Evolutionary conservation across 306 rosid species (phyloP).

Genomic region (Quercus robur): DNA sequence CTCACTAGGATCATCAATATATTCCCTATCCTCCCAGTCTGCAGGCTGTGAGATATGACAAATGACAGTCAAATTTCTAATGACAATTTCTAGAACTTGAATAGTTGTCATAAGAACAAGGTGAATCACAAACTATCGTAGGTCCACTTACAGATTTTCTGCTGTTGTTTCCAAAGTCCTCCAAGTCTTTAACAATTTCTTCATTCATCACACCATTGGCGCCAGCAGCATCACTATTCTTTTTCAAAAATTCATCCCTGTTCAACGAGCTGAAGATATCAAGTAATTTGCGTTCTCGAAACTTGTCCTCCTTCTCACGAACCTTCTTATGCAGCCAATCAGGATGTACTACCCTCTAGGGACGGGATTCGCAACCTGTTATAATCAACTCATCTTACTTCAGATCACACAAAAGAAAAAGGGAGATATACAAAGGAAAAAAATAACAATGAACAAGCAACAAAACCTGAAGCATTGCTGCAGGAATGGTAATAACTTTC

Average conservation of each 20-base stretch:
- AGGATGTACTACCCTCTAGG: slow-evolving; percentile 95
- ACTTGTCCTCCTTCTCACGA: slow-evolving; percentile 96
- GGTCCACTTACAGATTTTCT: slow-evolving; percentile 48
- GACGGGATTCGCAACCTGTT: slow-evolving; percentile 93
- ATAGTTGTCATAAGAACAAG: neutral
- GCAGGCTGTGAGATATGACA: slow-evolving; percentile 38
- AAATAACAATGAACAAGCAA: slow-evolving; percentile 18
- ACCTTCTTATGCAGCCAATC: slow-evolving; percentile 98
- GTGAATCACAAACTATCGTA: slow-evolving; percentile 2
- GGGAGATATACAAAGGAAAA: slow-evolving; percentile 12
- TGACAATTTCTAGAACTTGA: neutral
- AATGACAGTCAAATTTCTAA: slow-evolving; percentile 6
- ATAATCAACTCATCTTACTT: slow-evolving; percentile 18
- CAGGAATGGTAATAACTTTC: slow-evolving; percentile 93
- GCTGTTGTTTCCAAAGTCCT: slow-evolving; percentile 68
- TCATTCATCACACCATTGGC: slow-evolving; percentile 25
- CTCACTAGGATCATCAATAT: too few species aligned
- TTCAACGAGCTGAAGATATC: slow-evolving; percentile 58
- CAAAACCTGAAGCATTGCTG: slow-evolving; percentile 97
- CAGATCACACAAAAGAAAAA: slow-evolving; percentile 8
- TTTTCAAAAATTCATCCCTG: slow-evolving; percentile 35
- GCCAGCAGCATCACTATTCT: slow-evolving; percentile 34
- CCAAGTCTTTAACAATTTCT: slow-evolving; percentile 61
- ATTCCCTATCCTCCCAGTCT: too few species aligned
- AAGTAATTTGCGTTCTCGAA: slow-evolving; percentile 63